Evolutionary conservation across 495 filamentous ascomycete species (phyloP), one percentile per base, ranked within the genome.

Genomic region (Tricharina praecox): DNA sequence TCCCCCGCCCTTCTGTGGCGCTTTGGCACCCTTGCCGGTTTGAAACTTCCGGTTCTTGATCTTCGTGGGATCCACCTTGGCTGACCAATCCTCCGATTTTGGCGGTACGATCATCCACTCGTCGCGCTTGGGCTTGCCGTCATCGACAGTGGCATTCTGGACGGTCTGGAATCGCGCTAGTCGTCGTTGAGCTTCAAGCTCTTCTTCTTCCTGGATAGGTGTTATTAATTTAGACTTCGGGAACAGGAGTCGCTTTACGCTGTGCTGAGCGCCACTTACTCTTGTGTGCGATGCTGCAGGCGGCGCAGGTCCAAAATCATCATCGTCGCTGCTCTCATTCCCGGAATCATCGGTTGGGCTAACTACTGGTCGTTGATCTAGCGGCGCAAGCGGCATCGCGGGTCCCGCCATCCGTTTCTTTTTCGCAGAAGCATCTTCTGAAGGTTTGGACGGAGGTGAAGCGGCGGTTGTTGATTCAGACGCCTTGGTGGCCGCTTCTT

Each of bases 31-130:
- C 53, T 77, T 81, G 1, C 84, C 79, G 2, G 75, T 79, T 45
- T 79, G 77, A 67, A 97, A 97, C 55, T 85, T 85, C 33, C 87
- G 81, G 59, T 74, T 78, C 45, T 78, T 76, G 24, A 87, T 66
- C 50, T 85, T 82, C 2, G 86, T 90, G 1, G 90, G 85, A 62
- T 95, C 88, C 44, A 81, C 76, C 33, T 78, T 77, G 4, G 73
- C 67, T 20, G 73, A 66, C 64, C 71, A 73, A 53, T 75, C 76
- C 24, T 70, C 67, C 21, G 70, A 64, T 3, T 73, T 74, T 0
- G 90, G 90, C 0, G 88, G 90, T 4, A 79, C 74, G 23, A 88
- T 70, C 90, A 97, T 97, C 90, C 90, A 97, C 55, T 84, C 77
- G 65, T 93, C 90, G 46, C 90, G 76, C 49, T 72, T 69, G 15